phyloP scores from a whole-genome alignment of 1,284 basidiomycete genomes.

The Cutaneotrichosporon cavernicola region DNA sequence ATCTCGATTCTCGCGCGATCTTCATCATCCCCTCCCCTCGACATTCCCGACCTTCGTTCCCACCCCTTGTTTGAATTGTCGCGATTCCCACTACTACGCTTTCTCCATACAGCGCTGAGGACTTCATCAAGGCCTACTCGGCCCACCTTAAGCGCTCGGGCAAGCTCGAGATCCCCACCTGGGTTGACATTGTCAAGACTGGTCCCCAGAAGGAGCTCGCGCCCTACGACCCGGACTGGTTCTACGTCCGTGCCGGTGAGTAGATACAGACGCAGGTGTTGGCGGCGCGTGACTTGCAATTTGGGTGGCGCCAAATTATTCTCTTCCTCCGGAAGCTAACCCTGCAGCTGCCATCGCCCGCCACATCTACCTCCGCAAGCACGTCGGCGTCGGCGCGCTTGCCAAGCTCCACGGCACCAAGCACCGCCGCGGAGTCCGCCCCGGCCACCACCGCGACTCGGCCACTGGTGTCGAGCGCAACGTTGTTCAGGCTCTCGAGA shows the following conservation, averaged over 20 bases:
- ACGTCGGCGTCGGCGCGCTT: constrained; percentile 90
- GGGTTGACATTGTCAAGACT: constrained; percentile 99
- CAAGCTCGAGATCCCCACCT: constrained; percentile 90
- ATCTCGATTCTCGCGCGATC: constrained; percentile 1
- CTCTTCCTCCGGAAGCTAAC: constrained; percentile 5
- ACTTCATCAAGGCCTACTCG: constrained; percentile 79
- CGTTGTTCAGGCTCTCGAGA: constrained; percentile 94
- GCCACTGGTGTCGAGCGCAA: constrained; percentile 86
- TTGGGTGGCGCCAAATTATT: constrained; percentile 1
- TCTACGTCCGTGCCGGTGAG: constrained; percentile 92
- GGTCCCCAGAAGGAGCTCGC: constrained; percentile 97
- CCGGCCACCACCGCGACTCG: constrained; percentile 87
- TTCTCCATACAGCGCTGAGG: constrained; percentile 54
- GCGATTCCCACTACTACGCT: background rate
- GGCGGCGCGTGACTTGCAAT: background rate
- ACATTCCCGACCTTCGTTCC: background rate
- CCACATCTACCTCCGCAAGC: constrained; percentile 99
- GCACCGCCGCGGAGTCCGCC: constrained; percentile 90
- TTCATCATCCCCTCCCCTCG: background rate
- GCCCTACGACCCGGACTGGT: constrained; percentile 99
- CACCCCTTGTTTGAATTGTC: background rate
- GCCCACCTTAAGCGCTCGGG: constrained; percentile 71
- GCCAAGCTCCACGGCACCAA: constrained; percentile 96
- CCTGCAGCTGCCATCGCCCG: constrained; percentile 85
- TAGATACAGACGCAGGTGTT: background rate